Conservation (phyloP, 2,329 filamentous ascomycete species). For the Botrytis fragariae region DNA sequence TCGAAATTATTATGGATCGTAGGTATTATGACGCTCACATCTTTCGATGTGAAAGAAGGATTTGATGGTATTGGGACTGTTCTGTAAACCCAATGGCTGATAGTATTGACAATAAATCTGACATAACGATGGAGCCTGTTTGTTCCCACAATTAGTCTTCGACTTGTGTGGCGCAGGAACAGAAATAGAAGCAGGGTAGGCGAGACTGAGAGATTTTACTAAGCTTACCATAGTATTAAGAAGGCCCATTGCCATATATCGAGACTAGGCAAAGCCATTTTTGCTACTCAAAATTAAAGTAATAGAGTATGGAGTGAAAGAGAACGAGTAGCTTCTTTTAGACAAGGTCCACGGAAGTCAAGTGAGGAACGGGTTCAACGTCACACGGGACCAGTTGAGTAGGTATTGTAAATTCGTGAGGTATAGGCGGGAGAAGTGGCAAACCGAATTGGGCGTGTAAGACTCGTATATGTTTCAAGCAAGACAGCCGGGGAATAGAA, state of each 20-base stretch:
- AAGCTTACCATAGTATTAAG: constrained; percentile 32
- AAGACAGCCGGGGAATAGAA: background rate
- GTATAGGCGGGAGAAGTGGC: background rate
- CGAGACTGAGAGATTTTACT: background rate
- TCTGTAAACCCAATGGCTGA: constrained; percentile 83
- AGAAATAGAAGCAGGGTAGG: background rate
- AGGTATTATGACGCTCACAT: constrained; percentile 93
- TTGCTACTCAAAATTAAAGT: constrained; percentile 11
- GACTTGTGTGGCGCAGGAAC: background rate
- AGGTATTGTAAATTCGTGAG: background rate
- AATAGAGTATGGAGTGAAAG: constrained; percentile 4
- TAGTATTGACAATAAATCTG: constrained; percentile 78
- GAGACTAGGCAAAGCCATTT: constrained; percentile 1
- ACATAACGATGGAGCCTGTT: constrained; percentile 81
- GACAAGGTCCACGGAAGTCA: background rate
- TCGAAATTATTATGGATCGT: constrained; percentile 86
- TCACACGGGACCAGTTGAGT: constrained; percentile 3
- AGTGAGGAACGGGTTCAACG: background rate
- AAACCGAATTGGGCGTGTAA: constrained; percentile 3
- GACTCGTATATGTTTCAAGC: constrained; percentile 8
- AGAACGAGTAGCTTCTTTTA: constrained; percentile 5
- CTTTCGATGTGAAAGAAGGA: constrained; percentile 63
- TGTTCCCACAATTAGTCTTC: background rate
- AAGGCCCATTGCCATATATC: constrained; percentile 32
- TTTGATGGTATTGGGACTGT: constrained; percentile 79